These are phyloP conservation scores for Xanthoceras sorbifolium DNA, from an alignment of 345 rosid genomes.

Conservation along the genomic window DNA sequence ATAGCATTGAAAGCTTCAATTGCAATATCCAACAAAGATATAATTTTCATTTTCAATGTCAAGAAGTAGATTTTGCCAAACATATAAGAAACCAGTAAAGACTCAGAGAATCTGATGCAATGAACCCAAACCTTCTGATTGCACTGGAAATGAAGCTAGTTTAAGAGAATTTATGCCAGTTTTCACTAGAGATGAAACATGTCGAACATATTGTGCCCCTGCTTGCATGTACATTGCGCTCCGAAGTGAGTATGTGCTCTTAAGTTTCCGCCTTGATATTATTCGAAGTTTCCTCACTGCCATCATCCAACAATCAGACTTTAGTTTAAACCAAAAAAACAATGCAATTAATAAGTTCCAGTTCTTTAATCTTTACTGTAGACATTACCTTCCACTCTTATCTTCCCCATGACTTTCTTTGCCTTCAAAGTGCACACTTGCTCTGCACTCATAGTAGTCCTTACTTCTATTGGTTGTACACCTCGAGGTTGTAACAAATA, in stretches of 20 bases:
- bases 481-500: conserved; percentile 87
- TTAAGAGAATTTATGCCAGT: conserved; percentile 77
- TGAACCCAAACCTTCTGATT: conserved; percentile 68
- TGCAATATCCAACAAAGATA: background rate
- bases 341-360: background rate
- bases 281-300: conserved; percentile 78
- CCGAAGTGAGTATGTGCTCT: conserved; percentile 67
- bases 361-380: background rate
- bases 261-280: conserved; percentile 72
- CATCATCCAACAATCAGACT: conserved; percentile 24
- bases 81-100: background rate
- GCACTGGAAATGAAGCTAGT: conserved; percentile 55
- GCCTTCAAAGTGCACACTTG: conserved; percentile 47
- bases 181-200: conserved; percentile 83
- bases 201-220: conserved; percentile 77
- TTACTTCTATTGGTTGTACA: conserved; percentile 50
- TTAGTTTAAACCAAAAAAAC: conserved; percentile 4
- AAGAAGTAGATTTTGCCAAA: background rate
- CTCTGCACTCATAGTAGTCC: conserved; percentile 41
- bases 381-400: conserved; percentile 84
- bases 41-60: conserved; percentile 1
- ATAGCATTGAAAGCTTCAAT: background rate
- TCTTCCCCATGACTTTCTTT: conserved; percentile 72
- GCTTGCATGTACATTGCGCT: conserved; percentile 66
- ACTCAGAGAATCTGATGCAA: background rate